phyloP scores from a whole-genome alignment of 179 eudicot species.

The Spergularia azorica region DNA sequence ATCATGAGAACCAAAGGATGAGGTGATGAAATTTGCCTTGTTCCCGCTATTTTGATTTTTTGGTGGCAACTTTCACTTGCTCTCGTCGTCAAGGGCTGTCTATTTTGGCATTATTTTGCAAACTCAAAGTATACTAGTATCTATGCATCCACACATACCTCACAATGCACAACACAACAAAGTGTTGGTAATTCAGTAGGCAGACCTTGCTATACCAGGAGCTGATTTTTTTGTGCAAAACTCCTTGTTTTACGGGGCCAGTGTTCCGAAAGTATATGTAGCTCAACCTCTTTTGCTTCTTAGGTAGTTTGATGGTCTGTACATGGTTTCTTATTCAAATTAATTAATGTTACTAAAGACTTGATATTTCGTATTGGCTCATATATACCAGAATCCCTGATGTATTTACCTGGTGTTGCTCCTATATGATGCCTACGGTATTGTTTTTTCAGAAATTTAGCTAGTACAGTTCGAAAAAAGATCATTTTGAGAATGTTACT shows the following conservation, averaged over 20 bases:
- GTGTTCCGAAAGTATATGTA: background rate
- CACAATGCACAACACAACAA: slow-evolving; percentile 13
- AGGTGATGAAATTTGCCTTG: slow-evolving; percentile 6
- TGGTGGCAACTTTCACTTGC: background rate
- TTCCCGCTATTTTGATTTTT: background rate
- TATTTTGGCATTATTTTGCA: background rate
- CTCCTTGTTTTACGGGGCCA: slow-evolving; percentile 16
- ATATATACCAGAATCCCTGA: too few relatives aligned
- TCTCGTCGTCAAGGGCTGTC: background rate
- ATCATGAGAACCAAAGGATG: slow-evolving; percentile 96
- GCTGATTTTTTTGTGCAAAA: slow-evolving; percentile 19
- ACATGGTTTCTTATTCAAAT: too few relatives aligned
- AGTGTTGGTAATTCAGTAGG: slow-evolving; percentile 12
- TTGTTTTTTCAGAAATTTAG: too few relatives aligned
- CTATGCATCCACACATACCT: slow-evolving; percentile 14
- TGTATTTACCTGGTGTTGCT: too few relatives aligned
- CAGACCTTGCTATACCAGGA: slow-evolving; percentile 1
- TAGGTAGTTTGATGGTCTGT: too few relatives aligned
- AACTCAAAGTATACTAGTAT: slow-evolving; percentile 4
- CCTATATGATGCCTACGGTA: too few relatives aligned
- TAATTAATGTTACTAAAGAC: too few relatives aligned
- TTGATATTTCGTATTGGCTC: too few relatives aligned
- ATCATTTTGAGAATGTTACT: too few relatives aligned
- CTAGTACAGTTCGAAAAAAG: too few relatives aligned
- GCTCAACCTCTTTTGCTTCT: background rate